phyloP scores from a whole-genome alignment of 2,329 filamentous ascomycete genomes.

The Microsporum audouinii region DNA sequence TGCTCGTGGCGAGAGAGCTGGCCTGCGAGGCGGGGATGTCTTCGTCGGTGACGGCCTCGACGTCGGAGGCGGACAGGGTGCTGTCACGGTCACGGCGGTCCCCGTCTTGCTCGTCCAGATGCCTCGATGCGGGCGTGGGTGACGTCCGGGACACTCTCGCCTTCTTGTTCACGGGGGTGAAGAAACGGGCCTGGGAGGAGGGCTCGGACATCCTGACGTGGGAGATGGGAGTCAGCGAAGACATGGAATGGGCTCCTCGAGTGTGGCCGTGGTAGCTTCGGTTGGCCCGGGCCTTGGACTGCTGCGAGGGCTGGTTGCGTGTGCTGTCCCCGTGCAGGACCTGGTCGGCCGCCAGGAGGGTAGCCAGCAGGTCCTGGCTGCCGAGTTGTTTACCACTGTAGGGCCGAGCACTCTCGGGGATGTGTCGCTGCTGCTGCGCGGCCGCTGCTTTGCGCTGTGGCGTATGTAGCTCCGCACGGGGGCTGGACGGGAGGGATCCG shows the following conservation, averaged over 20 bases:
- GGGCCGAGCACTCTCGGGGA: constrained; percentile 29
- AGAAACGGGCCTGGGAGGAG: constrained; percentile 46
- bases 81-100: constrained; percentile 67
- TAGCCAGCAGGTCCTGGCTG: constrained; percentile 59
- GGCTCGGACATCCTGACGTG: constrained; percentile 24
- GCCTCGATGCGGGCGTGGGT: constrained; percentile 31
- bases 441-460: constrained; percentile 33
- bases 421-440: constrained; percentile 25
- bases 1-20: constrained; percentile 62
- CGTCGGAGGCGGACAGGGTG: constrained; percentile 62
- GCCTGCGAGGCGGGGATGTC: constrained; percentile 63
- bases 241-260: constrained; percentile 69
- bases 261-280: constrained; percentile 49
- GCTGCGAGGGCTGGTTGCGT: constrained; percentile 64
- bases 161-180: constrained; percentile 52
- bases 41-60: constrained; percentile 47
- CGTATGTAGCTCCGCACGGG: constrained; percentile 40
- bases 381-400: constrained; percentile 36
- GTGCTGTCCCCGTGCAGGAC: constrained; percentile 67
- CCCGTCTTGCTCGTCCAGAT: constrained; percentile 26
- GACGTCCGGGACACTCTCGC: constrained; percentile 37
- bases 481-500: constrained; percentile 53
- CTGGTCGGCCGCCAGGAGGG: constrained; percentile 60
- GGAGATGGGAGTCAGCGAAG: constrained; percentile 45
- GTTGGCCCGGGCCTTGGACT: constrained; percentile 41